phyloP scores from a whole-genome alignment of 2,329 filamentous ascomycete species.

The Claviceps humidiphila region DNA sequence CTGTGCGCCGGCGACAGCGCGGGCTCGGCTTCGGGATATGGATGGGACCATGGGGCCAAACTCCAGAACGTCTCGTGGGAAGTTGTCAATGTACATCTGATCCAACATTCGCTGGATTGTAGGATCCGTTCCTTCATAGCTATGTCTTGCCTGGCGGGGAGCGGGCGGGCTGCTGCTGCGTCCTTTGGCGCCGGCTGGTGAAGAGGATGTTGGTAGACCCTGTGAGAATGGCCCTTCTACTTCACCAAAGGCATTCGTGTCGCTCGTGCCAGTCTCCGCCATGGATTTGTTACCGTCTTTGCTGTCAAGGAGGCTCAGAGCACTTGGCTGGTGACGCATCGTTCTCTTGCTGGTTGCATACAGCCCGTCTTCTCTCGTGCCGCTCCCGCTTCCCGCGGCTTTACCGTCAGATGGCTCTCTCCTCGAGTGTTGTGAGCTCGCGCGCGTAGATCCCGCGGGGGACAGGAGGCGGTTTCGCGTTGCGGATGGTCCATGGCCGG shows the following conservation, averaged over 20 bases:
- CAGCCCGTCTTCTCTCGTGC: slow-evolving; percentile 26
- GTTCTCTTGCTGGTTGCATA: slow-evolving; percentile 30
- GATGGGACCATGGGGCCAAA: slow-evolving; percentile 74
- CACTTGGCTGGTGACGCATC: slow-evolving; percentile 45
- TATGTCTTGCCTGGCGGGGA: slow-evolving; percentile 50
- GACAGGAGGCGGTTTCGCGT: slow-evolving; percentile 18
- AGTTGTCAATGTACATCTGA: slow-evolving; percentile 67
- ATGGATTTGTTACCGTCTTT: slow-evolving; percentile 45
- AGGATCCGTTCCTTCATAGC: slow-evolving; percentile 69
- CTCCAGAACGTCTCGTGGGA: slow-evolving; percentile 49
- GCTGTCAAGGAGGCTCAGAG: slow-evolving; percentile 43
- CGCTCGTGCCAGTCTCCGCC: slow-evolving; percentile 45
- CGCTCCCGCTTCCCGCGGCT: slow-evolving; percentile 8
- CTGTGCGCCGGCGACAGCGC: slow-evolving; percentile 34
- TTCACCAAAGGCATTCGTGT: slow-evolving; percentile 45
- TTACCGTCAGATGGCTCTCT: slow-evolving; percentile 20
- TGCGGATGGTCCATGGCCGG: slow-evolving; percentile 16
- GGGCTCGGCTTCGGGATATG: slow-evolving; percentile 41
- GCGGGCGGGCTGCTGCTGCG: slow-evolving; percentile 14
- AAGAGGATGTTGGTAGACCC: slow-evolving; percentile 10
- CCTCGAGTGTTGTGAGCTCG: slow-evolving; percentile 25
- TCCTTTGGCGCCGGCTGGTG: slow-evolving; percentile 13
- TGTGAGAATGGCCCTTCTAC: slow-evolving; percentile 43
- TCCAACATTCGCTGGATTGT: slow-evolving; percentile 62
- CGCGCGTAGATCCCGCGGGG: slow-evolving; percentile 16